Percentiles rank a stretch among this genome's conserved stretches.
Evolutionary conservation across 768 basidiomycete species (phyloP).

Genomic region (Calocybe cyanea): DNA sequence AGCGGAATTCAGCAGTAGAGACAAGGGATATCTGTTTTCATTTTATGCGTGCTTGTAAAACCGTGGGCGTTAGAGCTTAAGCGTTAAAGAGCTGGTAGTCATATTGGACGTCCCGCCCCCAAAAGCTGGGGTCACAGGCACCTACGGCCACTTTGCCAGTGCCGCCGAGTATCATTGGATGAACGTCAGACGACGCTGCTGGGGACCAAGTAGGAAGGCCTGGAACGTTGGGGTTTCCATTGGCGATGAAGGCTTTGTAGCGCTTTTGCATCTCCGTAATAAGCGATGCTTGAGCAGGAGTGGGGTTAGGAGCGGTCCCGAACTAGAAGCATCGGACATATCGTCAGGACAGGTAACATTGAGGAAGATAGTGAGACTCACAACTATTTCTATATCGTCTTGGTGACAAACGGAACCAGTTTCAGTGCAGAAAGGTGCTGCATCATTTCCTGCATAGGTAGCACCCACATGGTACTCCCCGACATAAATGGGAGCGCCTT

Average conservation of each 20-base stretch:
- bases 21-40: too few relatives aligned
- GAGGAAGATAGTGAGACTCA: conserved; percentile 30
- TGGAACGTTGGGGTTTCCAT: conserved; percentile 57
- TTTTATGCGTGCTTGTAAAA: too few relatives aligned
- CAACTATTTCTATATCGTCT: conserved; percentile 79
- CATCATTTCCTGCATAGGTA: conserved; percentile 66
- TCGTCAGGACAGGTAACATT: conserved; percentile 7
- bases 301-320: conserved; percentile 58
- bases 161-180: conserved; percentile 61
- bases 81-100: conserved; percentile 69
- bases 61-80: conserved; percentile 27
- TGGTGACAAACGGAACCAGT: conserved; percentile 68
- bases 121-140: conserved; percentile 63
- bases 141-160: conserved; percentile 46
- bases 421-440: conserved; percentile 50
- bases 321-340: too few relatives aligned
- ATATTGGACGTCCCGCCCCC: conserved; percentile 60
- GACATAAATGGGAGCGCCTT: conserved; percentile 66
- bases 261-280: conserved; percentile 64
- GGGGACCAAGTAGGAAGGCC: conserved; percentile 51
- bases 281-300: conserved; percentile 51
- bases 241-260: conserved; percentile 62
- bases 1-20: too few relatives aligned
- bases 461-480: conserved; percentile 63
- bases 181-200: conserved; percentile 47